Conservation (phyloP, 495 filamentous ascomycete genomes). For the Xylaria palmicola region DNA sequence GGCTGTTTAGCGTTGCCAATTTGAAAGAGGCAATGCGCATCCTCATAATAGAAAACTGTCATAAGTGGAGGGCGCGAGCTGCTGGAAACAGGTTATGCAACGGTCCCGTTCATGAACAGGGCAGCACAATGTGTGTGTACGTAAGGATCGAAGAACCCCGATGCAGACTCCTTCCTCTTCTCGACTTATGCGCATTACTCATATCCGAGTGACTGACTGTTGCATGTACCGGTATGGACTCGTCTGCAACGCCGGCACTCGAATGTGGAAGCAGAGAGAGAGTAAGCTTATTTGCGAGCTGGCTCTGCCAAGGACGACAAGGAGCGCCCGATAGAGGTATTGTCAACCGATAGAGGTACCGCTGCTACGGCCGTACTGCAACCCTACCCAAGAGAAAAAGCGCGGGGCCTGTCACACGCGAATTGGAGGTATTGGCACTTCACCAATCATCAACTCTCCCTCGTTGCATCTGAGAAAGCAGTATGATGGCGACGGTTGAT, state of each 20-base stretch:
- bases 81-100: conserved; percentile 3
- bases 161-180: neutral
- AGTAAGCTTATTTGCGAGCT: conserved; percentile 14
- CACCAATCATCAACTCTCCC: neutral
- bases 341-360: neutral
- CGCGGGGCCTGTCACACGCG: neutral
- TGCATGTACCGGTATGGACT: neutral
- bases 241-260: too few species aligned
- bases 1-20: conserved; percentile 14
- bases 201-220: neutral
- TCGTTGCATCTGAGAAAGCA: neutral
- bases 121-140: neutral
- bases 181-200: conserved; percentile 4
- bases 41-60: conserved; percentile 8
- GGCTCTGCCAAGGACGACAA: neutral
- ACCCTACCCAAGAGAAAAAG: neutral
- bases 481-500: neutral
- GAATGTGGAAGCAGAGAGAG: too few species aligned
- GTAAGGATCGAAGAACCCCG: neutral
- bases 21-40: conserved; percentile 16
- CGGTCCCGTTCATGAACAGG: neutral
- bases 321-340: conserved; percentile 2
- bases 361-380: neutral
- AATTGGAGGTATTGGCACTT: neutral
- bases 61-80: conserved; percentile 8